phyloP scores from a whole-genome alignment of 2,329 filamentous ascomycete genomes.

The Ceratocystis smalleyi region DNA sequence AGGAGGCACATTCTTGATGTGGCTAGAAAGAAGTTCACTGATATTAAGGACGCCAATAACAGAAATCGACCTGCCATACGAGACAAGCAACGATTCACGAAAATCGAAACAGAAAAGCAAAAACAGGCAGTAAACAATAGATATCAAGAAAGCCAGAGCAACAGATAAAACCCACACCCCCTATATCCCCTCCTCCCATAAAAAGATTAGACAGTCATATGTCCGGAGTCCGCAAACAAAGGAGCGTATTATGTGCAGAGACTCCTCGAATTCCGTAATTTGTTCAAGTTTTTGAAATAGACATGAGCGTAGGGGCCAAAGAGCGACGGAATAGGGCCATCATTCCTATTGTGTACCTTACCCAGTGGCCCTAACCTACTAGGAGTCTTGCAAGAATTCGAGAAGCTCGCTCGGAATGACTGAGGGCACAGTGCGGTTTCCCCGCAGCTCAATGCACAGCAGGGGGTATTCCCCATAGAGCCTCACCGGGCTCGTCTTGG shows the following conservation, averaged over 20 bases:
- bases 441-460: conserved; percentile 13
- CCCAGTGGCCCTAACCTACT: not conserved
- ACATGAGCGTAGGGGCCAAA: not conserved
- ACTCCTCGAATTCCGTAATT: not conserved
- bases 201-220: not conserved
- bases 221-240: not conserved
- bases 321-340: not conserved
- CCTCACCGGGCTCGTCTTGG: not conserved
- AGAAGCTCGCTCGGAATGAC: conserved; percentile 10
- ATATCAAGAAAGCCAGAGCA: conserved; percentile 8
- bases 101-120: not conserved
- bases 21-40: not conserved
- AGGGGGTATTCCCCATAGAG: conserved; percentile 15
- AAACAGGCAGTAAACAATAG: not conserved
- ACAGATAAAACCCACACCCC: not conserved
- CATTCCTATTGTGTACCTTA: not conserved
- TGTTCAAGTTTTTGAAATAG: not conserved
- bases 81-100: not conserved
- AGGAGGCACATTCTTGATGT: not conserved
- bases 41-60: not conserved
- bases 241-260: conserved; percentile 2
- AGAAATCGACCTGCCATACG: not conserved
- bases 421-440: not conserved
- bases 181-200: not conserved
- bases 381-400: conserved; percentile 8